Conservation (phyloP, 768 basidiomycete genomes). For the Boletus barrowsii region DNA sequence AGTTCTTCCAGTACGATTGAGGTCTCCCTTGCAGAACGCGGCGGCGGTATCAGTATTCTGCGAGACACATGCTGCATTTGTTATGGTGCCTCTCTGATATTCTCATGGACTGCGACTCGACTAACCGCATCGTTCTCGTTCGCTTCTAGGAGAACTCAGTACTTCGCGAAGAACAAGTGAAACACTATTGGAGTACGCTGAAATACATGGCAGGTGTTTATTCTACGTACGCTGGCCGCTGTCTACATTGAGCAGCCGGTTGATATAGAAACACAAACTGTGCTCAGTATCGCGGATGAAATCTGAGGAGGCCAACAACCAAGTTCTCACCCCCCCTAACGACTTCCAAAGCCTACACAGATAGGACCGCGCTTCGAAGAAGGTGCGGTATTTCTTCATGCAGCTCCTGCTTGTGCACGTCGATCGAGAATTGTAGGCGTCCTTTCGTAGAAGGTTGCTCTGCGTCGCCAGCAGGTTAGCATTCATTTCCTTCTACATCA, state of each 20-base stretch:
- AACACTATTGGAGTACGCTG: slow-evolving; percentile 2
- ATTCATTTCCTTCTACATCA: neutral
- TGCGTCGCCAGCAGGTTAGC: slow-evolving; percentile 37
- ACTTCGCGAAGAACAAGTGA: slow-evolving; percentile 5
- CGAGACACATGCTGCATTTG: slow-evolving; percentile 41
- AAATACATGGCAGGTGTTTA: slow-evolving; percentile 5
- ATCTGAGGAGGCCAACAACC: neutral
- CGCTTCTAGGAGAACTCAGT: slow-evolving; percentile 1
- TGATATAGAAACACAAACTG: too few species aligned
- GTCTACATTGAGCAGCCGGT: too few species aligned
- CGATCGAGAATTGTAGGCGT: neutral
- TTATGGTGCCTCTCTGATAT: neutral
- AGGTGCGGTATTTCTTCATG: neutral
- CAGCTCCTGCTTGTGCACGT: too few species aligned
- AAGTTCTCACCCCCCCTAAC: neutral
- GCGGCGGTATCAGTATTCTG: slow-evolving; percentile 44
- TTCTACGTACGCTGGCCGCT: neutral
- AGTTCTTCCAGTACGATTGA: slow-evolving; percentile 16
- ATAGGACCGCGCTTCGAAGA: neutral
- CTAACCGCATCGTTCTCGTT: neutral
- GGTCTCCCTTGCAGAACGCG: slow-evolving; percentile 27
- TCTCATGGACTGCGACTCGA: neutral
- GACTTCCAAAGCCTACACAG: slow-evolving; percentile 5
- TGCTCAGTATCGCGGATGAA: too few species aligned
- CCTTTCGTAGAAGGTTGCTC: slow-evolving; percentile 13